Conservation (phyloP, 768 basidiomycete species). For the Trametes villosa region DNA sequence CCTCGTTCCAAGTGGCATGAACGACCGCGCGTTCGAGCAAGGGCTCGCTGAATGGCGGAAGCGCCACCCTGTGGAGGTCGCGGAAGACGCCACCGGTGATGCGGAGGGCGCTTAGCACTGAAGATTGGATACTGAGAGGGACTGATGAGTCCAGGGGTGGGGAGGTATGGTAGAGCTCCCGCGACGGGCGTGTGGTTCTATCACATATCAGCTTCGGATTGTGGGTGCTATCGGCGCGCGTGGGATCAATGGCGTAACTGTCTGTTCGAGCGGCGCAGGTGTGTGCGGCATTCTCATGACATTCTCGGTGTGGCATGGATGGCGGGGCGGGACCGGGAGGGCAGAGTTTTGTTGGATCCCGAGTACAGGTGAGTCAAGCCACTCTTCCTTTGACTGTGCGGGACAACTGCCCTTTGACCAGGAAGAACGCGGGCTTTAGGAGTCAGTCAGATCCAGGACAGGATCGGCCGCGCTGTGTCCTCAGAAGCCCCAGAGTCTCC, state of each 20-base stretch:
- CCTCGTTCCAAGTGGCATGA: slow-evolving; percentile 67
- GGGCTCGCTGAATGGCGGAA: slow-evolving; percentile 76
- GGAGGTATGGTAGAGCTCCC: not conserved
- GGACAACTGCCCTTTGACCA: not conserved
- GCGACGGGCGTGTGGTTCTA: not conserved
- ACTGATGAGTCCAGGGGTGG: not conserved
- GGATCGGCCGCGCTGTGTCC: too few species aligned
- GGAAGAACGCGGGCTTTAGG: too few species aligned
- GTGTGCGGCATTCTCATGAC: too few species aligned
- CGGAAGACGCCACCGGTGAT: slow-evolving; percentile 22
- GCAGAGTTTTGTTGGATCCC: not conserved
- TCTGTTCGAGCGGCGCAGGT: too few species aligned
- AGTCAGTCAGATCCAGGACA: too few species aligned
- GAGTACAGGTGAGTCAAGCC: not conserved
- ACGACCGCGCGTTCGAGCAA: slow-evolving; percentile 63
- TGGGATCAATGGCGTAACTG: too few species aligned
- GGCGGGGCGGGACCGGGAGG: not conserved
- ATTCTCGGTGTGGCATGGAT: too few species aligned
- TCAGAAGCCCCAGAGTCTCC: too few species aligned
- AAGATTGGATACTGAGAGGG: too few species aligned
- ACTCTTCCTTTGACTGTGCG: not conserved
- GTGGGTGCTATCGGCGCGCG: not conserved
- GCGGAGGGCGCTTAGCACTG: too few species aligned
- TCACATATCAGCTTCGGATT: not conserved
- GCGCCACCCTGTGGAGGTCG: slow-evolving; percentile 39